A percentile compares a stretch with the other conserved stretches of the same genome.
These are phyloP conservation scores for Vanilla planifolia DNA, from an alignment of 106 monocot genomes.

Conservation along the genomic window DNA sequence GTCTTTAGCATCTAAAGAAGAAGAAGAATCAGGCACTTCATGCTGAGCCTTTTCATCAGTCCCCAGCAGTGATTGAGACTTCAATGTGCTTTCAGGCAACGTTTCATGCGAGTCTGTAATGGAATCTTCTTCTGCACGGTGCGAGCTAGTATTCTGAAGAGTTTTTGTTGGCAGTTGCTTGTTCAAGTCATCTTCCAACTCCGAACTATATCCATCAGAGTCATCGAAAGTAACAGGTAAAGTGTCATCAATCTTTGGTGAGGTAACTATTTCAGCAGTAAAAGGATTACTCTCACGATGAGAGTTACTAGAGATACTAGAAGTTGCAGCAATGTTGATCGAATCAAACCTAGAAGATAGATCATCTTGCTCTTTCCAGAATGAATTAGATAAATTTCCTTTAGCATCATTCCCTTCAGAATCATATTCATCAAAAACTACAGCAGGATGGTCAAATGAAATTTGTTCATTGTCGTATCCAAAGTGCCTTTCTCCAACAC, in stretches of 20 bases:
- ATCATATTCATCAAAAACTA: constrained; percentile 49
- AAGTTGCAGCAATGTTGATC: constrained; percentile 1
- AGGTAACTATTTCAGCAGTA: constrained; percentile 4
- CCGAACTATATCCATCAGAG: constrained; percentile 40
- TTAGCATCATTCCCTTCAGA: constrained; percentile 29
- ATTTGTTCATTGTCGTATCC: constrained; percentile 1
- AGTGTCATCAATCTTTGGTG: constrained; percentile 21
- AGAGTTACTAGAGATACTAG: constrained; percentile 8
- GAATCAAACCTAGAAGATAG: constrained; percentile 2
- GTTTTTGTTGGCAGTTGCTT: constrained; percentile 5
- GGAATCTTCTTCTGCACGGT: background rate
- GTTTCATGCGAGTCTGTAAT: constrained; percentile 10
- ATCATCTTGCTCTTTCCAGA: constrained; percentile 12
- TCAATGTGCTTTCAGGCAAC: constrained; percentile 6
- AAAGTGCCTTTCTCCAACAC: background rate
- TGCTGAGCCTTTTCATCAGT: constrained; percentile 2
- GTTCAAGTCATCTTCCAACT: constrained; percentile 20
- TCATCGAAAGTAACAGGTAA: constrained; percentile 31
- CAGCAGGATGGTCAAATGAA: constrained; percentile 16
- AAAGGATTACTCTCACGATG: background rate
- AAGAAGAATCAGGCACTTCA: background rate
- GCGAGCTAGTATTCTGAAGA: constrained; percentile 6
- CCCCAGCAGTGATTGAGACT: background rate
- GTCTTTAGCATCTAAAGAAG: constrained; percentile 3
- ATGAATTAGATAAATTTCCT: constrained; percentile 18